phyloP scores from a whole-genome alignment of 345 rosid genomes.

The Adansonia digitata region DNA sequence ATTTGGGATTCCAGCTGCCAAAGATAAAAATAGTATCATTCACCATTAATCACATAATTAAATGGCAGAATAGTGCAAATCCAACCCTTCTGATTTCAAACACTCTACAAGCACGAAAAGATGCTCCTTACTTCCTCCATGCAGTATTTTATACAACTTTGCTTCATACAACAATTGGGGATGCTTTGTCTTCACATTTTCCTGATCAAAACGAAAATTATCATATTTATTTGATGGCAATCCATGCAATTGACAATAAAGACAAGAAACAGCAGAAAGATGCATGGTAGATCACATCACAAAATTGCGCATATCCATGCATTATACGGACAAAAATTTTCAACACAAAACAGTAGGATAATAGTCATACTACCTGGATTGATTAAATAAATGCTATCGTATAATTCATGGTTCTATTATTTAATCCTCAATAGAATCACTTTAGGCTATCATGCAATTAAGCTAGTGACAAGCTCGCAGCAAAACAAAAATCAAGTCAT shows the following conservation, averaged over 20 bases:
- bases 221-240: neutral
- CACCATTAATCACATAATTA: neutral
- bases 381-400: neutral
- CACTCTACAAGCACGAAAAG: constrained; percentile 3
- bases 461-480: neutral
- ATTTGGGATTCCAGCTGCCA: constrained; percentile 89
- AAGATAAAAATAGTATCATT: neutral
- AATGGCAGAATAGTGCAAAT: neutral
- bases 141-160: constrained; percentile 74
- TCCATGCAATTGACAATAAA: constrained; percentile 11
- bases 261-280: constrained; percentile 6
- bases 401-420: neutral
- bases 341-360: neutral
- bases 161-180: constrained; percentile 94
- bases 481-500: neutral
- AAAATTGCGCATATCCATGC: neutral
- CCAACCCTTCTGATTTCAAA: neutral
- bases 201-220: constrained; percentile 40
- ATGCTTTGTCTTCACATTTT: constrained; percentile 89
- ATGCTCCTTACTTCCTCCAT: constrained; percentile 84
- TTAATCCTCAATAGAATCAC: neutral
- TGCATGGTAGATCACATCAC: neutral
- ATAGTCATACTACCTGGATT: neutral
- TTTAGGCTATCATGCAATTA: neutral
- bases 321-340: neutral